Conservation (phyloP, 2,329 filamentous ascomycete genomes). For the Penicillium frequentans region DNA sequence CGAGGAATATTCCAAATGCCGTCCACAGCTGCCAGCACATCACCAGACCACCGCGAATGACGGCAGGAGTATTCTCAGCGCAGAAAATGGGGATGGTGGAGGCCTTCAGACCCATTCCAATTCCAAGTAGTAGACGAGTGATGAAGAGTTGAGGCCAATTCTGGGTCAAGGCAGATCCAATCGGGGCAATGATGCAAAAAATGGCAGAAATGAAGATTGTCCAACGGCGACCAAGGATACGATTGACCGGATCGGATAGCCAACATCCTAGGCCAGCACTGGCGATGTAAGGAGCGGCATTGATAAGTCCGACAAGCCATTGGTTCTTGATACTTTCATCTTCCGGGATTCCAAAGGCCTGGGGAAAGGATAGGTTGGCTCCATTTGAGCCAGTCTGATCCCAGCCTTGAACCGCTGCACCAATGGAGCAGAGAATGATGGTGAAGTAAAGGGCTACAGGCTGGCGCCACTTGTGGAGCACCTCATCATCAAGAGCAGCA, state of each 20-base stretch:
- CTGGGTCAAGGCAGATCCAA: conserved; percentile 64
- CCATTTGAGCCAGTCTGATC: conserved; percentile 37
- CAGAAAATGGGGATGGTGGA: conserved; percentile 59
- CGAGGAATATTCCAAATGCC: conserved; percentile 66
- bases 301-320: conserved; percentile 67
- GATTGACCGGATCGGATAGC: conserved; percentile 66
- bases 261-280: conserved; percentile 59
- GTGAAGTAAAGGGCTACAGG: conserved; percentile 51
- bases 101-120: conserved; percentile 63
- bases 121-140: conserved; percentile 58
- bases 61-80: conserved; percentile 56
- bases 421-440: conserved; percentile 54
- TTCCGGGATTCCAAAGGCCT: conserved; percentile 47
- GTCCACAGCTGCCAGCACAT: conserved; percentile 58
- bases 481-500: conserved; percentile 43
- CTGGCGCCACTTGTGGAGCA: conserved; percentile 52
- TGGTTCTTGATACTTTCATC: conserved; percentile 44
- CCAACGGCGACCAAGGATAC: conserved; percentile 59
- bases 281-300: conserved; percentile 58
- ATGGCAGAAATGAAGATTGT: conserved; percentile 64
- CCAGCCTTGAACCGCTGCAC: conserved; percentile 51
- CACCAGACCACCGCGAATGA: conserved; percentile 57
- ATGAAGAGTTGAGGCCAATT: conserved; percentile 60
- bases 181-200: conserved; percentile 66
- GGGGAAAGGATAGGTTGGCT: conserved; percentile 54